Conservation (phyloP, 2,329 filamentous ascomycete genomes). For the Colletotrichum sublineola region DNA sequence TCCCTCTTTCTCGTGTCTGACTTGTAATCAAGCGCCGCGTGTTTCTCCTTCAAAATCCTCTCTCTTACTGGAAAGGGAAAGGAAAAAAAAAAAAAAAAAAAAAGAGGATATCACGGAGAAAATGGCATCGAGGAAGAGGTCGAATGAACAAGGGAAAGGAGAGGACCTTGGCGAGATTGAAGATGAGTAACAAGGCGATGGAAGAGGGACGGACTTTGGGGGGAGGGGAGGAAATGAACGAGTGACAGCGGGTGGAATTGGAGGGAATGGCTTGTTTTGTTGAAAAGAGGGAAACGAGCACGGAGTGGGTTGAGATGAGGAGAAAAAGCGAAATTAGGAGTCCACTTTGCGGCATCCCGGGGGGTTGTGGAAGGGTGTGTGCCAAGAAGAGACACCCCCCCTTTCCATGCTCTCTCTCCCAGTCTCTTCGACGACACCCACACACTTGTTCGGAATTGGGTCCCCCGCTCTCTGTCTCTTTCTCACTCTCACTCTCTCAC, state of each 20-base stretch:
- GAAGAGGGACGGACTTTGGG: constrained; percentile 45
- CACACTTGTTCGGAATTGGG: not conserved
- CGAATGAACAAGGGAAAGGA: constrained; percentile 35
- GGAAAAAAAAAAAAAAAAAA: constrained; percentile 14
- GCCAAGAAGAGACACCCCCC: constrained; percentile 17
- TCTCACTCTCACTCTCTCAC: too few species aligned
- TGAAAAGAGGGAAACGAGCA: constrained; percentile 53
- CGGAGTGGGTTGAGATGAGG: constrained; percentile 46
- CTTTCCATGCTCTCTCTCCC: not conserved
- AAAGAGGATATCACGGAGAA: constrained; percentile 40
- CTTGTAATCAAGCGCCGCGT: constrained; percentile 11
- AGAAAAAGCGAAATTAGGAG: constrained; percentile 43
- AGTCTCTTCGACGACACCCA: not conserved
- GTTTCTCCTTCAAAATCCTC: constrained; percentile 1
- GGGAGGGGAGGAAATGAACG: constrained; percentile 56
- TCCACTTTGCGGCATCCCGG: constrained; percentile 42
- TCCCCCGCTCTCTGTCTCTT: not conserved
- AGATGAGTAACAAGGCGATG: constrained; percentile 41
- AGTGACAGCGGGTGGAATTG: constrained; percentile 48
- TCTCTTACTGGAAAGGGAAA: constrained; percentile 16
- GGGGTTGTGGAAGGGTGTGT: constrained; percentile 38
- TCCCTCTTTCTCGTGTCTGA: not conserved
- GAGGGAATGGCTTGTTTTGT: constrained; percentile 57
- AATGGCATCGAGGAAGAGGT: constrained; percentile 38
- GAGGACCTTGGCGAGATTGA: constrained; percentile 37